A percentile compares a stretch with the other conserved stretches of the same genome.
Evolutionary conservation across 768 basidiomycete species (phyloP).

Genomic region (Hygrophorus pudorinus): DNA sequence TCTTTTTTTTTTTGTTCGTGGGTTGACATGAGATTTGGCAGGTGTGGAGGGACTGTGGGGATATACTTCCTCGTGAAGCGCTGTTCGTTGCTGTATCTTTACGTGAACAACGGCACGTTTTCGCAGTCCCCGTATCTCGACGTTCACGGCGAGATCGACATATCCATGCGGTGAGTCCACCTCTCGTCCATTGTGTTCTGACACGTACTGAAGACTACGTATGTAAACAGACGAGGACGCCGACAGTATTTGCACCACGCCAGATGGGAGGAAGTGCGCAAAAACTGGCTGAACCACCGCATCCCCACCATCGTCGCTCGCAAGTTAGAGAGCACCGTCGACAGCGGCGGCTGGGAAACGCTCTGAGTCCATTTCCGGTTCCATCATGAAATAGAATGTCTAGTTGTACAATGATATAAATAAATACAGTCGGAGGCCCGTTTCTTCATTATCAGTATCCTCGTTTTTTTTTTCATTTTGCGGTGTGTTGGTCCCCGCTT

Average conservation of each 20-base stretch:
- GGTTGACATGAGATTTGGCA: conserved; percentile 20
- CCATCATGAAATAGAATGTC: neutral
- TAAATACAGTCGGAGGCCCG: neutral
- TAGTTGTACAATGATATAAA: neutral
- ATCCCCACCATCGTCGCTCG: conserved; percentile 87
- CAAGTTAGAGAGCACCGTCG: conserved; percentile 77
- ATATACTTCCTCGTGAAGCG: conserved; percentile 89
- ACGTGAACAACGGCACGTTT: conserved; percentile 85
- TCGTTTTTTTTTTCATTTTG: neutral
- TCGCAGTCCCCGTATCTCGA: conserved; percentile 86
- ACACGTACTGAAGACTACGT: neutral
- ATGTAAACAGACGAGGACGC: conserved; percentile 59
- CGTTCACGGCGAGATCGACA: conserved; percentile 86
- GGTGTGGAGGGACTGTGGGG: conserved; percentile 85
- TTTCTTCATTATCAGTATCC: neutral
- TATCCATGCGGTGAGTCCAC: conserved; percentile 69
- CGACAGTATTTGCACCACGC: conserved; percentile 79
- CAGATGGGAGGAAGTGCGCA: conserved; percentile 86
- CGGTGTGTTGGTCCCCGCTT: neutral
- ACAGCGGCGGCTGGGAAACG: conserved; percentile 92
- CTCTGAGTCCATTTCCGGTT: conserved; percentile 36
- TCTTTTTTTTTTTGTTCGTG: neutral
- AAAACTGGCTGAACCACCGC: conserved; percentile 82
- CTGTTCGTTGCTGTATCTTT: conserved; percentile 83
- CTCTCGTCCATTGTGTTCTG: conserved; percentile 1